Base-by-base conservation (phyloP, 2,329 filamentous ascomycete species). In the Apiospora saccharicola region DNA sequence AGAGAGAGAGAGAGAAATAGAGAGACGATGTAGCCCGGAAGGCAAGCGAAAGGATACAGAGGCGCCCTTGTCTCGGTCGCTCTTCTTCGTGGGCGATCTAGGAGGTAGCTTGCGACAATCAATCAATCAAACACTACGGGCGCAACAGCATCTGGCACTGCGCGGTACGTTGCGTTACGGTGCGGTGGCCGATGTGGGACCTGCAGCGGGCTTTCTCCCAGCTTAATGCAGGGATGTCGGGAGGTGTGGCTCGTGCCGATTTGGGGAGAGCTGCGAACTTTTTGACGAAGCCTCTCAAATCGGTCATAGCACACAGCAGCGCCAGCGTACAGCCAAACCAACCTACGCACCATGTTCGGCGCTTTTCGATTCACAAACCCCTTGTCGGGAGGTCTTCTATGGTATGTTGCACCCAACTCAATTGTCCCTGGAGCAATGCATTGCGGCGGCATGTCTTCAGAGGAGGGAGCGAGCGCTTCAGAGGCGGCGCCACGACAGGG, bases 351-450 rank as follows among this genome's bases (percentile, higher is more conserved):
- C 75, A 97, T 98, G 95, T 96, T 95, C 83, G 93, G 93, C 80
- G 88, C 92, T 77, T 94, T 97, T 86, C 93, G 92, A 85, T 87
- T 93, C 77, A 95, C 94, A 64, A 93, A 91, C 75, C 86, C 93
- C 73, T 87, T 97, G 34, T 92, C 90, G 71, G 90, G 93, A 75
- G 95, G 95, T 83, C 91, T 98, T 71, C 87, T 98, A 77, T 98
- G 95, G 92, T 94, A 88, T 67, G 83, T 76, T 64, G 22, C 1
- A 41, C 22, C 6, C 12, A 10, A 1, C 8, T 13, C 12, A 10
- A 1, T 3, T 64, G 5, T 61, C 7, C 22, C 30, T 8, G 30
- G 30, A 61, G 30, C 14, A 5, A 4, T 26, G 2, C 30, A 37
- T n/a, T 37, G 30, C 16, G 53, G 30, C 53, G 53, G 53, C 30